Conservation (phyloP, 2,329 filamentous ascomycete species). For the Hymenoscyphus fructigenus region DNA sequence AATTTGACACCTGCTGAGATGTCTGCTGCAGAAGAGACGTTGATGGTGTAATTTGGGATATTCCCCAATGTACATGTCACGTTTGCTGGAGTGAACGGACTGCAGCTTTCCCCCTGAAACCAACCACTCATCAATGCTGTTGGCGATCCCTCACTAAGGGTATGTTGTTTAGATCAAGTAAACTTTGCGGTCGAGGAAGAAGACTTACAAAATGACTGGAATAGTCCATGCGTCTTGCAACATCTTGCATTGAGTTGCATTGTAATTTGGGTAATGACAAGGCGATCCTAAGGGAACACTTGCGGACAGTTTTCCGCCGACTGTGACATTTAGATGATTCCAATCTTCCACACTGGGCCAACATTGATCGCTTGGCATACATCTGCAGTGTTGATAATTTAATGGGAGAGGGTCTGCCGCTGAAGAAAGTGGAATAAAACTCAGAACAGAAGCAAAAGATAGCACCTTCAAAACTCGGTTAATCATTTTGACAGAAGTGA, state of each 20-base stretch:
- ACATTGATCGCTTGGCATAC: neutral
- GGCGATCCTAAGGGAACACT: neutral
- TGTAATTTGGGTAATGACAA: neutral
- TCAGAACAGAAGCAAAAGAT: too few relatives aligned
- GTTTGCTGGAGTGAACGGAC: conserved; percentile 21
- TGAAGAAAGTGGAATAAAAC: too few relatives aligned
- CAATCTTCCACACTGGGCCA: neutral
- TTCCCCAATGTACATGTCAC: conserved; percentile 25
- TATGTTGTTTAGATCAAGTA: too few relatives aligned
- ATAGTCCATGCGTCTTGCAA: neutral
- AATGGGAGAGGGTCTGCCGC: too few relatives aligned
- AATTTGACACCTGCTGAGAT: conserved; percentile 30
- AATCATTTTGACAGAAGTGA: too few relatives aligned
- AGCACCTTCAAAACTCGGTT: too few relatives aligned
- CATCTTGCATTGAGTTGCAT: neutral
- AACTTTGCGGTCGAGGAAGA: neutral
- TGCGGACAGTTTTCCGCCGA: neutral
- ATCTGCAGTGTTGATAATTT: neutral
- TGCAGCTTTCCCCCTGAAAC: neutral
- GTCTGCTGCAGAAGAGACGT: conserved; percentile 9
- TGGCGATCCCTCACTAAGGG: neutral
- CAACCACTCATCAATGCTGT: neutral
- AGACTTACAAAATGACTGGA: neutral
- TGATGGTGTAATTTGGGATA: conserved; percentile 22
- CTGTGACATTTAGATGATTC: neutral